phyloP scores from a whole-genome alignment of 768 basidiomycete species.

The Podaxis sp. region DNA sequence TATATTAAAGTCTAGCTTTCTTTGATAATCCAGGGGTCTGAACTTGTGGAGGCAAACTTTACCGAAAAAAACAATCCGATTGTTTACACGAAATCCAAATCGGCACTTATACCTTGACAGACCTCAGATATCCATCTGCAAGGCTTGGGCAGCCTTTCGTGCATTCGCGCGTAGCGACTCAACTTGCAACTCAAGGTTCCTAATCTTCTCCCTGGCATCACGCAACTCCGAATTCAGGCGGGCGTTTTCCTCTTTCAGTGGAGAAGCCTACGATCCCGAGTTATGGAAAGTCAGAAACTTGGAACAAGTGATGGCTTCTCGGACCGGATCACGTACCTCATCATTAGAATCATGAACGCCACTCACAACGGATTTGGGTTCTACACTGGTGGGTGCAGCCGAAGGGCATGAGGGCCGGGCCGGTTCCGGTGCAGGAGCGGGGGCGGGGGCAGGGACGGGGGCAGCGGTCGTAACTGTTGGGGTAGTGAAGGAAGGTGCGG shows the following conservation, averaged over 20 bases:
- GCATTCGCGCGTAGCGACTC: slow-evolving; percentile 76
- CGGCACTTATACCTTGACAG: background rate
- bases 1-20: background rate
- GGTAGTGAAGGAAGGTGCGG: slow-evolving; percentile 32
- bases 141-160: slow-evolving; percentile 67
- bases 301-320: no score
- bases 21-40: background rate
- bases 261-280: slow-evolving; percentile 12
- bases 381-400: background rate
- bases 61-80: background rate
- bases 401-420: slow-evolving; percentile 8
- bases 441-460: slow-evolving; percentile 19
- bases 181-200: slow-evolving; percentile 81
- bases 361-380: background rate
- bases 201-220: slow-evolving; percentile 78
- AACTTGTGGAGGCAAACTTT: background rate
- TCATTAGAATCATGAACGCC: slow-evolving; percentile 7
- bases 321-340: slow-evolving; percentile 6
- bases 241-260: slow-evolving; percentile 57
- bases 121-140: slow-evolving; percentile 28
- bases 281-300: background rate
- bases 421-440: slow-evolving; percentile 12
- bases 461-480: slow-evolving; percentile 26
- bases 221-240: slow-evolving; percentile 66
- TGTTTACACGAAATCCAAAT: background rate